These are phyloP conservation scores for Kalmanozyma brasiliensis DNA, from an alignment of 1,284 basidiomycete genomes.

Conservation along the genomic window DNA sequence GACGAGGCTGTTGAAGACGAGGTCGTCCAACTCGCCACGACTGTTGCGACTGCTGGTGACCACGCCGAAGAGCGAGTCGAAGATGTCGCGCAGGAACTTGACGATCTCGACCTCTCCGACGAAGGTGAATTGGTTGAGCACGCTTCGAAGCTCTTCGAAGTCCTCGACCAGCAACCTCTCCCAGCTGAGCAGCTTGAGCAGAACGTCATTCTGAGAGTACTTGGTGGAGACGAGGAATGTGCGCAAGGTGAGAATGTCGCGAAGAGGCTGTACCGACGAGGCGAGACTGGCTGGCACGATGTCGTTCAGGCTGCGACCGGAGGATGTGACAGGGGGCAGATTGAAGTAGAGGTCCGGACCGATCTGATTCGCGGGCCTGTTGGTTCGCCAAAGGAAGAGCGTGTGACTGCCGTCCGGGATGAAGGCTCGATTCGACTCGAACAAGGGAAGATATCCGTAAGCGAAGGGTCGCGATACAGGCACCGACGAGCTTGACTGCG, in stretches of 20 bases:
- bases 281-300: constrained; percentile 54
- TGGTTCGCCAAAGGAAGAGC: constrained; percentile 70
- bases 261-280: constrained; percentile 58
- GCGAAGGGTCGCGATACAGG: constrained; percentile 76
- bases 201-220: constrained; percentile 88
- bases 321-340: constrained; percentile 76
- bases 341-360: constrained; percentile 73
- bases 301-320: constrained; percentile 71
- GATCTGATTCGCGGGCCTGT: constrained; percentile 67
- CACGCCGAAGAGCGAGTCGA: constrained; percentile 92
- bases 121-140: constrained; percentile 87
- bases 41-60: constrained; percentile 80
- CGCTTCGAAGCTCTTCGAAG: constrained; percentile 75
- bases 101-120: constrained; percentile 80
- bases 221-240: constrained; percentile 91
- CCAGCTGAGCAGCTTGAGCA: constrained; percentile 87
- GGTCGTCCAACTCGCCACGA: constrained; percentile 80
- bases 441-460: constrained; percentile 89
- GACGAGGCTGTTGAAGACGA: constrained; percentile 90
- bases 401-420: constrained; percentile 90
- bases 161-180: constrained; percentile 72
- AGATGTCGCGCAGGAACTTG: constrained; percentile 89
- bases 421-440: constrained; percentile 81
- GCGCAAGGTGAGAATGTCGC: constrained; percentile 83
- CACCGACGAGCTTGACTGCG: constrained; percentile 17